These are phyloP conservation scores for Candida ulmi DNA, from an alignment of 805 yeast species.

Conservation along the genomic window DNA sequence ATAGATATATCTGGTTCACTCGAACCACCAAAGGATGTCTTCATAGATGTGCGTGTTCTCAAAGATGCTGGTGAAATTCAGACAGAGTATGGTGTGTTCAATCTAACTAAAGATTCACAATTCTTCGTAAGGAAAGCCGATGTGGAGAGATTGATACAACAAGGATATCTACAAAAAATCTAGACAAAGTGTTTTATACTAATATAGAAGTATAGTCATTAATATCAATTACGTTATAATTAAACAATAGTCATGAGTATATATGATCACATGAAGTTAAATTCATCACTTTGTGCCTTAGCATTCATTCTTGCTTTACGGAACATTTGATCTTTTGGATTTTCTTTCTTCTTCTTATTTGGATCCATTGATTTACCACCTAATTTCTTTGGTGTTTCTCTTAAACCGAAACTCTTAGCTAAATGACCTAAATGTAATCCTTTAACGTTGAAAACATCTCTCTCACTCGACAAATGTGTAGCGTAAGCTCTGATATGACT, in stretches of 20 bases:
- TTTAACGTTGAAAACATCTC: slow-evolving; percentile 75
- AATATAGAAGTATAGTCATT: not conserved
- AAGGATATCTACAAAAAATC: slow-evolving; percentile 82
- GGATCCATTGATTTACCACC: slow-evolving; percentile 39
- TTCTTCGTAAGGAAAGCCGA: slow-evolving; percentile 92
- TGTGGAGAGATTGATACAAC: slow-evolving; percentile 90
- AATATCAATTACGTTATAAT: too few relatives aligned
- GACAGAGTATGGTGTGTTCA: slow-evolving; percentile 95
- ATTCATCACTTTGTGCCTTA: slow-evolving; percentile 62
- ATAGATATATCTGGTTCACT: slow-evolving; percentile 84
- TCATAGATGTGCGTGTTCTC: slow-evolving; percentile 88
- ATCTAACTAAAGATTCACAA: slow-evolving; percentile 87
- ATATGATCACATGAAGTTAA: slow-evolving; percentile 43
- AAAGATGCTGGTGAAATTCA: slow-evolving; percentile 96
- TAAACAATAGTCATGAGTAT: too few relatives aligned
- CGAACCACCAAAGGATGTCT: slow-evolving; percentile 86
- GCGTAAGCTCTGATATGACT: slow-evolving; percentile 94
- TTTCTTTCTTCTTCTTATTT: slow-evolving; percentile 48
- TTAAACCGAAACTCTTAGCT: slow-evolving; percentile 88
- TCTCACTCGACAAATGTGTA: slow-evolving; percentile 81
- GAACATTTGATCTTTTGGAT: slow-evolving; percentile 68
- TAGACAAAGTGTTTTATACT: slow-evolving; percentile 25
- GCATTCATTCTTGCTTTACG: slow-evolving; percentile 69
- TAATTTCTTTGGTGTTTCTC: slow-evolving; percentile 88
- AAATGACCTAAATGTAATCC: slow-evolving; percentile 89